Percentiles rank a stretch among this genome's conserved stretches.
Evolutionary conservation across 352 stramenopile species (phyloP).

Genomic region (Globisporangium orthogonon): DNA sequence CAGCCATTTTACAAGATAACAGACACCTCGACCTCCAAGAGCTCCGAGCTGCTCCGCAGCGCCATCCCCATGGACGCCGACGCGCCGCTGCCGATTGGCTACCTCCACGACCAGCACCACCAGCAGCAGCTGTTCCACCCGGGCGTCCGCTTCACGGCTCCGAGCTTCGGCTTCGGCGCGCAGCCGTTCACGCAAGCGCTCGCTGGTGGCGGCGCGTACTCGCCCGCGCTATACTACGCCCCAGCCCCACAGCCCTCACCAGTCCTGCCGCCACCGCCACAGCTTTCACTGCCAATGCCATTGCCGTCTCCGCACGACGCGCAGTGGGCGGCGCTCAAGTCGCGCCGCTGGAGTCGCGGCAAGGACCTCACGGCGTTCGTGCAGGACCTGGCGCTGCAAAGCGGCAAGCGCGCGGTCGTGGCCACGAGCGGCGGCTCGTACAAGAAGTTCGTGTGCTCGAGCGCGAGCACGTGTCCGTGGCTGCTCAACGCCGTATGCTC

Average conservation of each 20-base stretch:
- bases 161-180: neutral
- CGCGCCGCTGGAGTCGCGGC: conserved; percentile 26
- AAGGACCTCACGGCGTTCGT: conserved; percentile 40
- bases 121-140: neutral
- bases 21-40: neutral
- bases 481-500: conserved; percentile 44
- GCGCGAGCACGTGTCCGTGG: conserved; percentile 28
- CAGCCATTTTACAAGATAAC: neutral
- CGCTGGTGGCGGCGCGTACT: neutral
- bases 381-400: conserved; percentile 39
- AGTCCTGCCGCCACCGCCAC: neutral
- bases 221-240: neutral
- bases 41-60: neutral
- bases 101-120: too few species aligned
- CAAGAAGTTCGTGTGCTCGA: conserved; percentile 53
- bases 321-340: conserved; percentile 25
- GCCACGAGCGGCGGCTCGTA: conserved; percentile 45
- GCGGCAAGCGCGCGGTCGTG: conserved; percentile 37
- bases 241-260: neutral
- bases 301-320: neutral
- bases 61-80: neutral
- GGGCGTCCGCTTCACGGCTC: neutral
- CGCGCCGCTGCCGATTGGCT: neutral
- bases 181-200: conserved; percentile 11
- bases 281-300: neutral